Percentiles rank a stretch among this genome's conserved stretches.
phyloP scores from a whole-genome alignment of 352 stramenopile genomes.

The Globisporangium orthogonon region DNA sequence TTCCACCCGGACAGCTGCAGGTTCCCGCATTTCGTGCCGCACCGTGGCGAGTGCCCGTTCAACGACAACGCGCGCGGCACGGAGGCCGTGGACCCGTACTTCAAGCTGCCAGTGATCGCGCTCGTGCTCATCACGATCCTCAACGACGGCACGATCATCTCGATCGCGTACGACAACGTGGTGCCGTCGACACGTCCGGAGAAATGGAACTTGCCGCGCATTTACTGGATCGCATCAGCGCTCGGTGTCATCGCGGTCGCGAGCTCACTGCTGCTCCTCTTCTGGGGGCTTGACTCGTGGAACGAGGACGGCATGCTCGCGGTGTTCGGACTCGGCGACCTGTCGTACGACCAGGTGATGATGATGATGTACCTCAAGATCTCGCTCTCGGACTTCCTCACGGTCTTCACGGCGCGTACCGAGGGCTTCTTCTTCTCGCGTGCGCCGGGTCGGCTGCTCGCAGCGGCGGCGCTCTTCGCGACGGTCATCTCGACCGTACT shows the following conservation, averaged over 20 bases:
- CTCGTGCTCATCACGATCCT: slow-evolving; percentile 93
- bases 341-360: slow-evolving; percentile 88
- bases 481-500: slow-evolving; percentile 78
- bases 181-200: slow-evolving; percentile 61
- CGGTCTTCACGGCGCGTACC: slow-evolving; percentile 87
- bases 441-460: slow-evolving; percentile 61
- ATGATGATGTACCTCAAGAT: slow-evolving; percentile 95
- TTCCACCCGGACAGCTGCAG: slow-evolving; percentile 80
- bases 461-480: slow-evolving; percentile 68
- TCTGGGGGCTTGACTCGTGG: slow-evolving; percentile 83
- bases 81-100: slow-evolving; percentile 65
- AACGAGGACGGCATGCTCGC: slow-evolving; percentile 58
- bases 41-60: slow-evolving; percentile 40
- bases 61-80: slow-evolving; percentile 25
- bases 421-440: slow-evolving; percentile 79
- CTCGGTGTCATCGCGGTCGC: slow-evolving; percentile 75
- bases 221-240: slow-evolving; percentile 45
- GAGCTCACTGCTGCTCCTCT: slow-evolving; percentile 80
- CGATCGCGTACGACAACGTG: slow-evolving; percentile 87
- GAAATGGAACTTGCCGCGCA: slow-evolving; percentile 65
- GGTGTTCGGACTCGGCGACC: slow-evolving; percentile 45
- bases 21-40: slow-evolving; percentile 62
- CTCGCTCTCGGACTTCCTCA: slow-evolving; percentile 91
- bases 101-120: slow-evolving; percentile 91
- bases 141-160: slow-evolving; percentile 93